phyloP scores from a whole-genome alignment of 768 basidiomycete species.

The Phanerochaete sordida region DNA sequence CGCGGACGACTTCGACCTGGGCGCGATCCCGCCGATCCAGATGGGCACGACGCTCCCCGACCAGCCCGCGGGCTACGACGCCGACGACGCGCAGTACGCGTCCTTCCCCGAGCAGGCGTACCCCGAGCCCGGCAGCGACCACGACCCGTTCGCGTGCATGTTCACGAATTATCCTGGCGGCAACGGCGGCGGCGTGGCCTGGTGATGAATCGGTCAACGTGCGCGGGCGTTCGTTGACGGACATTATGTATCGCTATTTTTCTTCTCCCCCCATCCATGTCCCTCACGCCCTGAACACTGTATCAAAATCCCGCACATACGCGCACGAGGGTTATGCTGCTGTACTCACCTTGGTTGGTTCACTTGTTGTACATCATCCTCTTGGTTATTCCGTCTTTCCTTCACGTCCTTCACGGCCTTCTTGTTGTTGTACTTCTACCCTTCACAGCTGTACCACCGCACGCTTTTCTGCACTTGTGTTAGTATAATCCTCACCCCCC shows the following conservation, averaged over 20 bases:
- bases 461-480: not conserved
- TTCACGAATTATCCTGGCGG: slow-evolving; percentile 29
- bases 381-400: slow-evolving; percentile 4
- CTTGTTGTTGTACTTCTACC: slow-evolving; percentile 10
- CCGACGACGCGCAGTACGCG: slow-evolving; percentile 22
- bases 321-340: slow-evolving; percentile 12
- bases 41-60: slow-evolving; percentile 50
- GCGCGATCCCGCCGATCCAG: slow-evolving; percentile 61
- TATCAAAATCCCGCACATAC: slow-evolving; percentile 17
- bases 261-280: slow-evolving; percentile 4
- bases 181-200: slow-evolving; percentile 31
- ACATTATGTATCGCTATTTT: slow-evolving; percentile 9
- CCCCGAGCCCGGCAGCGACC: slow-evolving; percentile 25
- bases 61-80: slow-evolving; percentile 18
- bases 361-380: slow-evolving; percentile 4
- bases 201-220: slow-evolving; percentile 29
- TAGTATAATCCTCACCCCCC: slow-evolving; percentile 3
- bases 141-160: slow-evolving; percentile 33
- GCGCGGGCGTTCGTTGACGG: slow-evolving; percentile 30
- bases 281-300: slow-evolving; percentile 16
- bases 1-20: slow-evolving; percentile 66
- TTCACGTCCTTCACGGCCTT: slow-evolving; percentile 3
- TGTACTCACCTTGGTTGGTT: slow-evolving; percentile 15
- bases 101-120: slow-evolving; percentile 26
- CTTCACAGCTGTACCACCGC: not conserved